These are phyloP conservation scores for Solanum raphanifolium DNA, from an alignment of 257 asterid species.

Conservation along the genomic window DNA sequence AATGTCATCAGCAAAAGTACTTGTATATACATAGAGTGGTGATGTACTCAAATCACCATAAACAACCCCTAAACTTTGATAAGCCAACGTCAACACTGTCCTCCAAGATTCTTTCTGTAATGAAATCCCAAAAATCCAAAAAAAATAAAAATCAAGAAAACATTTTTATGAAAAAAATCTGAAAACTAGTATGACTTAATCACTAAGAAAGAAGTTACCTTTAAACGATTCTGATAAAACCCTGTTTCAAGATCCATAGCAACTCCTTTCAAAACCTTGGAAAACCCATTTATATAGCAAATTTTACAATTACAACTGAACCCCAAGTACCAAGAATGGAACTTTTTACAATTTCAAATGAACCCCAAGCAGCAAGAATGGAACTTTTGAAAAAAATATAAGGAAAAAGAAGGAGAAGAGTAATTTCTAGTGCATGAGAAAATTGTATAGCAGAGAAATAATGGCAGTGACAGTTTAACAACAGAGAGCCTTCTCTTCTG, in stretches of 20 bases:
- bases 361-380: constrained; percentile 21
- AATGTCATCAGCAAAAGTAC: constrained; percentile 81
- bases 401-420: background rate
- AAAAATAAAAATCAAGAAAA: background rate
- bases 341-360: constrained; percentile 10
- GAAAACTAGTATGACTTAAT: background rate
- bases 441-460: background rate
- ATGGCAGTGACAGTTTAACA: background rate
- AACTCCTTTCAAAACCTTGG: constrained; percentile 25
- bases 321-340: constrained; percentile 20
- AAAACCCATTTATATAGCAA: constrained; percentile 26
- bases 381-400: constrained; percentile 1
- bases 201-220: constrained; percentile 28
- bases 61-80: constrained; percentile 87
- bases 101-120: constrained; percentile 86
- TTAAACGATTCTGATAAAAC: constrained; percentile 34
- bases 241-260: constrained; percentile 71
- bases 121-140: background rate
- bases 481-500: background rate
- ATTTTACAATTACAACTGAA: constrained; percentile 15
- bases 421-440: too few species aligned
- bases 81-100: constrained; percentile 65
- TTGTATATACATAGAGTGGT: constrained; percentile 75
- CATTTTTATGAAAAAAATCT: background rate
- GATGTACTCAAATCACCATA: constrained; percentile 93